phyloP scores from a whole-genome alignment of 164 flowering plant species.

The Aristolochia californica region DNA sequence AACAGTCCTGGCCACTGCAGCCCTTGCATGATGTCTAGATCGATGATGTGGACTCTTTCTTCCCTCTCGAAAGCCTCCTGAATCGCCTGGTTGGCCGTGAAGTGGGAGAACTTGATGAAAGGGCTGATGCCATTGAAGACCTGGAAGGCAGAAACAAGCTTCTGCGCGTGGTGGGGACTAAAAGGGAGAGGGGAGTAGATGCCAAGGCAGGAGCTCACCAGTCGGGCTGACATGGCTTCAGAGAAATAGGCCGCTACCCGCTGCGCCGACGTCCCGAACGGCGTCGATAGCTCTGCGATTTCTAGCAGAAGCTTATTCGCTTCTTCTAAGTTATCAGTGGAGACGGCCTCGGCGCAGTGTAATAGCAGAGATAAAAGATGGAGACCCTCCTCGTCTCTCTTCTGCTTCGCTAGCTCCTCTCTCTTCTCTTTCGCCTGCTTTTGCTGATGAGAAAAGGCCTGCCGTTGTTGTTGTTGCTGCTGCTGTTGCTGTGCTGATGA shows the following conservation, averaged over 20 bases:
- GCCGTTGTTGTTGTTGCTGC: slow-evolving; percentile 14
- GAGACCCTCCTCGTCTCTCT: slow-evolving; percentile 81
- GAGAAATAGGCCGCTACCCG: slow-evolving; percentile 97
- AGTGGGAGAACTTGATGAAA: slow-evolving; percentile 89
- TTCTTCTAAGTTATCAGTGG: slow-evolving; percentile 66
- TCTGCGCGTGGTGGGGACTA: slow-evolving; percentile 37
- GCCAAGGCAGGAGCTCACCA: slow-evolving; percentile 69
- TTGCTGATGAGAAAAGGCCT: not conserved
- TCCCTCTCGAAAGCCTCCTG: slow-evolving; percentile 94
- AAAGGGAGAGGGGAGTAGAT: slow-evolving; percentile 49
- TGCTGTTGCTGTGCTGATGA: slow-evolving; percentile 7
- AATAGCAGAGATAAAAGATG: slow-evolving; percentile 80
- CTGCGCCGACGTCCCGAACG: slow-evolving; percentile 92
- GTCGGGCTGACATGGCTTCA: slow-evolving; percentile 86
- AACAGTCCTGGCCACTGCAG: slow-evolving; percentile 96
- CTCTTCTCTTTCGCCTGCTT: slow-evolving; percentile 21
- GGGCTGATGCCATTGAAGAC: slow-evolving; percentile 98
- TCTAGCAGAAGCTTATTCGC: slow-evolving; percentile 79
- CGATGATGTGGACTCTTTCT: slow-evolving; percentile 90
- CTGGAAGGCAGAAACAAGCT: slow-evolving; percentile 78
- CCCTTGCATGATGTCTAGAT: slow-evolving; percentile 97
- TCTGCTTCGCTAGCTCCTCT: slow-evolving; percentile 47
- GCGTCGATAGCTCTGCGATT: slow-evolving; percentile 76
- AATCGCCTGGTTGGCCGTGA: slow-evolving; percentile 94
- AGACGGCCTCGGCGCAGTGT: slow-evolving; percentile 90